These are phyloP conservation scores for Epichloe sp. DNA, from an alignment of 2,329 filamentous ascomycete genomes.

Conservation along the genomic window DNA sequence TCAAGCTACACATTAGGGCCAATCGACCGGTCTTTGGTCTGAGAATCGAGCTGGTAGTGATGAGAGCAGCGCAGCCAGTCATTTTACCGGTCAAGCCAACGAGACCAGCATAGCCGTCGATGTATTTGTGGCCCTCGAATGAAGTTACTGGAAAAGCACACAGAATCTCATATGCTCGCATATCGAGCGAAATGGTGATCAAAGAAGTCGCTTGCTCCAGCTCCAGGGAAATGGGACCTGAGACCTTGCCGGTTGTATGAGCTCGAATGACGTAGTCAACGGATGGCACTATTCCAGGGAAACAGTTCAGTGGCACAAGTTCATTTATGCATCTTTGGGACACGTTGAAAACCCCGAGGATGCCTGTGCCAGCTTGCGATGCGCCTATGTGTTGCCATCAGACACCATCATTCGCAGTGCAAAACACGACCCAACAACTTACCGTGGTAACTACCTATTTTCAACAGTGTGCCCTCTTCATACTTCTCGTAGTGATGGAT, in stretches of 20 bases:
- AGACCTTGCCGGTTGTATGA: constrained; percentile 54
- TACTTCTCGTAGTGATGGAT: constrained; percentile 65
- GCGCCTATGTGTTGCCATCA: constrained; percentile 20
- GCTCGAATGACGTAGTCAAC: constrained; percentile 59
- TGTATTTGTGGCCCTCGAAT: constrained; percentile 31
- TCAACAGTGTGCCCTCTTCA: constrained; percentile 58
- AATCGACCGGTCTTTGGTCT: constrained; percentile 44
- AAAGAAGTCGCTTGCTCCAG: constrained; percentile 32
- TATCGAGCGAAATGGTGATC: constrained; percentile 48
- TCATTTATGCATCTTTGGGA: constrained; percentile 49
- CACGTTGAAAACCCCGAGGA: constrained; percentile 79
- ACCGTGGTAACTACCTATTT: constrained; percentile 69
- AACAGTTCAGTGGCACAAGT: constrained; percentile 55
- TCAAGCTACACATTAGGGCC: constrained; percentile 55
- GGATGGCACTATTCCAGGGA: constrained; percentile 52
- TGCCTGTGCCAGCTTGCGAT: constrained; percentile 54
- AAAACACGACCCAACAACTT: constrained; percentile 7
- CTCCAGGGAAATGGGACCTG: constrained; percentile 32
- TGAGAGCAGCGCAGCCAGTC: constrained; percentile 71
- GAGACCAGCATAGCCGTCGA: constrained; percentile 44
- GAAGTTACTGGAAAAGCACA: constrained; percentile 54
- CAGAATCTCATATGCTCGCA: constrained; percentile 67
- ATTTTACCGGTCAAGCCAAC: constrained; percentile 78
- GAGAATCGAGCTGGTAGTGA: constrained; percentile 46
- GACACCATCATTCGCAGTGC: not conserved